phyloP scores from a whole-genome alignment of 2,329 filamentous ascomycete species.

The Microcera coccophila region DNA sequence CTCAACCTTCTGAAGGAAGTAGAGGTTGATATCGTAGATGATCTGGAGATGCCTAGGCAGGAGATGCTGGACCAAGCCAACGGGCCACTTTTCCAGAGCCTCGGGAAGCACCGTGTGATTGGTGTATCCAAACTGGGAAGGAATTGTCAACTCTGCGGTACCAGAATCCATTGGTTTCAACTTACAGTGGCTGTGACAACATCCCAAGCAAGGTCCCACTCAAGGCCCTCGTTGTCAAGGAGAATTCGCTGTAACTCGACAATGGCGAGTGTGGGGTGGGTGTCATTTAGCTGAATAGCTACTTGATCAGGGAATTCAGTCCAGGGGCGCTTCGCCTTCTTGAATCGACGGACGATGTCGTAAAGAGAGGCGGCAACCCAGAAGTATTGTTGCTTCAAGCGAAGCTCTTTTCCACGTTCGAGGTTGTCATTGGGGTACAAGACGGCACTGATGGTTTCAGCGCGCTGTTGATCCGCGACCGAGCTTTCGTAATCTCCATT shows the following conservation, averaged over 20 bases:
- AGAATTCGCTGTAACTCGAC: slow-evolving; percentile 94
- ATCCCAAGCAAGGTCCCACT: slow-evolving; percentile 89
- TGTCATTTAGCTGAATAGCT: slow-evolving; percentile 97
- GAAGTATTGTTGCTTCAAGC: slow-evolving; percentile 99
- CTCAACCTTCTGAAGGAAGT: slow-evolving; percentile 88
- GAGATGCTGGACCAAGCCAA: slow-evolving; percentile 85
- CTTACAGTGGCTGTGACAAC: slow-evolving; percentile 67
- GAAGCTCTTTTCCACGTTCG: slow-evolving; percentile 92
- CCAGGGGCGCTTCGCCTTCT: slow-evolving; percentile 92
- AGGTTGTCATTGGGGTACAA: slow-evolving; percentile 97
- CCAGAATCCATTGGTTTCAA: slow-evolving; percentile 8
- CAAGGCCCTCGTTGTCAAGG: slow-evolving; percentile 80
- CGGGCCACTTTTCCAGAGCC: slow-evolving; percentile 97
- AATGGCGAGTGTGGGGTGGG: slow-evolving; percentile 92
- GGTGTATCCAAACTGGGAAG: slow-evolving; percentile 85
- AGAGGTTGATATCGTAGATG: slow-evolving; percentile 96
- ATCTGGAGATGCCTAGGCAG: slow-evolving; percentile 93
- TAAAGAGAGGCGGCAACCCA: slow-evolving; percentile 97
- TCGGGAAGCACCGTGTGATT: slow-evolving; percentile 98
- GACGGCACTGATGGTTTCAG: slow-evolving; percentile 98
- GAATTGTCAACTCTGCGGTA: slow-evolving; percentile 13
- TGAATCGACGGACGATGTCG: slow-evolving; percentile 96
- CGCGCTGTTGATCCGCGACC: slow-evolving; percentile 94
- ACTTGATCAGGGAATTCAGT: slow-evolving; percentile 89
- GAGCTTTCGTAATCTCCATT: slow-evolving; percentile 96